Base-by-base conservation (phyloP, 2,329 filamentous ascomycete species). In the Dichotomopilus funicola region DNA sequence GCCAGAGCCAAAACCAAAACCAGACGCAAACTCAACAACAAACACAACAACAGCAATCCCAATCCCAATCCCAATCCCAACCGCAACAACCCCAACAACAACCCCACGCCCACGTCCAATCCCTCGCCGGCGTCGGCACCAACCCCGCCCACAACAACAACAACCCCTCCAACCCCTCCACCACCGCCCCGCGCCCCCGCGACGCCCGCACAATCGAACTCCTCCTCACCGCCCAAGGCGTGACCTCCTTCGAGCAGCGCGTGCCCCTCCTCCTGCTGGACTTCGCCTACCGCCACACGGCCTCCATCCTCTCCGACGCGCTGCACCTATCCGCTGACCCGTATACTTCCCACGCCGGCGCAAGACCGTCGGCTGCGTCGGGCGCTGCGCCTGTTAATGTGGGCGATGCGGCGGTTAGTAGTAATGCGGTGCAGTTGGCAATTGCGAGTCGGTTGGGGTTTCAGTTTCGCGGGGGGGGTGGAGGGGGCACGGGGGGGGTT, bases 261-360 rank as follows among this genome's bases (percentile, higher is more conserved):
- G 88, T 94, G 1, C 89, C 89, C 0, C 80, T 92, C 0, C 83
- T 91, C 56, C 83, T 94, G 49, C 84, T 94, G 68, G 89, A 94
- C 74, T 92, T 92, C 67, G 87, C 89, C 49, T 94, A 94, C 78
- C 84, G 89, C 40, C 88, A 91, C 76, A 89, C 86, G 8, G 83
- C 83, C 1, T 79, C 81, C 55, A 78, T 91, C 38, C 81, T 91
- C 19, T 82, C 76, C 62, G 87, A 91, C 72, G 85, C 83, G 6
- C 72, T 89, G 12, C 85, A 88, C 65, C 79, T 89, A 33, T 78
- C 80, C 5, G 79, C 81, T 6, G 86, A 89, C 68, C 86, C 86
- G 6, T 87, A 88, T 72, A 76, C 81, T 19, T 72, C 76, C 6
- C 78, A 82, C 54, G 80, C 80, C 2, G 80, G 80, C 54, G 66